Conservation (phyloP, 441 rosid genomes). For the Kokia cookei region DNA sequence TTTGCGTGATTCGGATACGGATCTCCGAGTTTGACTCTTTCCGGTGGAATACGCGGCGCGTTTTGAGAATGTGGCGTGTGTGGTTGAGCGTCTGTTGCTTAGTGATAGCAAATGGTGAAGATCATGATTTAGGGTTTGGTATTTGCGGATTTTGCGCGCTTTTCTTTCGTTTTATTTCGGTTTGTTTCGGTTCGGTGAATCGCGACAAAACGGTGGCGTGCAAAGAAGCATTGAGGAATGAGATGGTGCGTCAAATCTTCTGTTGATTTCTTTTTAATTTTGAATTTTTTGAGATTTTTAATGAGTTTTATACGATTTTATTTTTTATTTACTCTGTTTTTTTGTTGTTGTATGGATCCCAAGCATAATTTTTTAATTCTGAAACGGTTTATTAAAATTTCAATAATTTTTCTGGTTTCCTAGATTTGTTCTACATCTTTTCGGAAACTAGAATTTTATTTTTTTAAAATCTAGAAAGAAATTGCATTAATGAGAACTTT, state of each 20-base stretch:
- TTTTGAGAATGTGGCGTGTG: constrained; percentile 68
- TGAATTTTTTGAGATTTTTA: background rate
- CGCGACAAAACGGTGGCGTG: constrained; percentile 51
- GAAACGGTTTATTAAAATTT: constrained; percentile 6
- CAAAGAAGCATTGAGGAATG: constrained; percentile 62
- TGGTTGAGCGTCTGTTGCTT: constrained; percentile 22
- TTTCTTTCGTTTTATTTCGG: constrained; percentile 18
- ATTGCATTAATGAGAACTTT: background rate
- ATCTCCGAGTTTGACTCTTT: constrained; percentile 55
- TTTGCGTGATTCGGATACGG: constrained; percentile 26
- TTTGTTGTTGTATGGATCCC: constrained; percentile 5
- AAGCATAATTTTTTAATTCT: constrained; percentile 23
- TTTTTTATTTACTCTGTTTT: background rate
- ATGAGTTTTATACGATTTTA: constrained; percentile 11
- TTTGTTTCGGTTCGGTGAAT: constrained; percentile 17
- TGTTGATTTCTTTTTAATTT: background rate
- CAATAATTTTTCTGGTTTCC: background rate
- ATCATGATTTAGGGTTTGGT: constrained; percentile 84
- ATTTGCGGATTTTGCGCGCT: constrained; percentile 20
- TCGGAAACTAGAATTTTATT: background rate
- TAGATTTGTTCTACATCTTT: background rate
- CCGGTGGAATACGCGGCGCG: constrained; percentile 30
- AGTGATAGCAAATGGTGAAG: constrained; percentile 22
- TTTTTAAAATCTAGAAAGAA: background rate
- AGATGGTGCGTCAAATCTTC: constrained; percentile 57